phyloP scores from a whole-genome alignment of 495 filamentous ascomycete species.

The Peziza echinospora region DNA sequence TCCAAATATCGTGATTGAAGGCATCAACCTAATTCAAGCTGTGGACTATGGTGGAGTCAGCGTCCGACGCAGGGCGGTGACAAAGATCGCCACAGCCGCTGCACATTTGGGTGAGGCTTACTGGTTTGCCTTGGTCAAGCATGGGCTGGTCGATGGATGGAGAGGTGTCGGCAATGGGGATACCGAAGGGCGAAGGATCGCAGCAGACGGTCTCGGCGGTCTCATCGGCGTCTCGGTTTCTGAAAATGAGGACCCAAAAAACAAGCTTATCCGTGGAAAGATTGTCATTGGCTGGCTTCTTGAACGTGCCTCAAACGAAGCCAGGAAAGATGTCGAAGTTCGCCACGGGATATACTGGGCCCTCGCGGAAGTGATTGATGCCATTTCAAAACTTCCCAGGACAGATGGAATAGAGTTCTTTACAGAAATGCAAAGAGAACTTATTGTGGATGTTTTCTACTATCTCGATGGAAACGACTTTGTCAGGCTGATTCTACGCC shows the following conservation, averaged over 20 bases:
- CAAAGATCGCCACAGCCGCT: slow-evolving; percentile 46
- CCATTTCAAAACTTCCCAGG: slow-evolving; percentile 1
- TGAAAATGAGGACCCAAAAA: neutral
- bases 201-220: slow-evolving; percentile 44
- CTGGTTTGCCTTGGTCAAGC: slow-evolving; percentile 38
- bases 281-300: slow-evolving; percentile 12
- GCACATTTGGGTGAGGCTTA: slow-evolving; percentile 44
- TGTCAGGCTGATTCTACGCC: slow-evolving; percentile 27
- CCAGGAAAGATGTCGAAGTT: slow-evolving; percentile 11
- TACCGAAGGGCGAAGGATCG: slow-evolving; percentile 43
- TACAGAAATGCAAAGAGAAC: neutral
- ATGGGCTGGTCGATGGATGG: slow-evolving; percentile 55
- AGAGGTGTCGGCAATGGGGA: slow-evolving; percentile 64
- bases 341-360: slow-evolving; percentile 14
- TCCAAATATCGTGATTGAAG: slow-evolving; percentile 56
- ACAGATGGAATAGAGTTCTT: slow-evolving; percentile 2
- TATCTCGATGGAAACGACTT: slow-evolving; percentile 14
- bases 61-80: slow-evolving; percentile 57
- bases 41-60: slow-evolving; percentile 90
- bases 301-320: slow-evolving; percentile 10
- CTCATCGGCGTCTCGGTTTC: slow-evolving; percentile 24
- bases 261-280: neutral
- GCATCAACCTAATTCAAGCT: slow-evolving; percentile 64
- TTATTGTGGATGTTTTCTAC: slow-evolving; percentile 8
- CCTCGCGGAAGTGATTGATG: slow-evolving; percentile 12